Conservation (phyloP, 192 early-diverging fungal species). For the Spinellus fusiger region DNA sequence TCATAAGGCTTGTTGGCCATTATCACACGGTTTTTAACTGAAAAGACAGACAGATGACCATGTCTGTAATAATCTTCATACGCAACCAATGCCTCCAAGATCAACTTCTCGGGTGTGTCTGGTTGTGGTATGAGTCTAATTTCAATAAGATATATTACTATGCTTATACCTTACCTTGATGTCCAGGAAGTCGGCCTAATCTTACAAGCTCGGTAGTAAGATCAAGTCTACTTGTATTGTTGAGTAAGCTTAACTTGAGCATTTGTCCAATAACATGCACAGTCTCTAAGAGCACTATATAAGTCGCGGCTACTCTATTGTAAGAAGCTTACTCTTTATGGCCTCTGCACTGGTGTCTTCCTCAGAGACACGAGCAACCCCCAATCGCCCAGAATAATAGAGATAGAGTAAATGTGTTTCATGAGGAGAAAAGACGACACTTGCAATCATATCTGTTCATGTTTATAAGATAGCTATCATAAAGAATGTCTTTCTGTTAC, state of each 20-base stretch:
- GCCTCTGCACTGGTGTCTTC: constrained; percentile 1
- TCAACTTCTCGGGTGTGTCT: constrained; percentile 17
- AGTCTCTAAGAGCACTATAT: not conserved
- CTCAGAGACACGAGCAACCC: constrained; percentile 12
- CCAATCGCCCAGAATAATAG: constrained; percentile 17
- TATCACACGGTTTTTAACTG: not conserved
- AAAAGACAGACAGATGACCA: not conserved
- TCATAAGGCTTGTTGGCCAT: not conserved
- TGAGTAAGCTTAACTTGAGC: constrained; percentile 16
- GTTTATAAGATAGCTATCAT: not conserved
- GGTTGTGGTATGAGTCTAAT: no score
- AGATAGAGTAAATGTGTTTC: constrained; percentile 29
- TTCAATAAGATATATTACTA: not conserved
- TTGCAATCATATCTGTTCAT: constrained; percentile 15
- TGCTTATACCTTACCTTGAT: constrained; percentile 3
- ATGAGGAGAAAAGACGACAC: constrained; percentile 17
- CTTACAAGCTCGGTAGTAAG: constrained; percentile 23
- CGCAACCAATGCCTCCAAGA: not conserved
- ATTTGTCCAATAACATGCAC: not conserved
- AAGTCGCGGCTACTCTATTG: not conserved
- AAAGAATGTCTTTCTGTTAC: not conserved
- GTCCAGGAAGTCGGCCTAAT: not conserved
- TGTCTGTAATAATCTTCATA: constrained; percentile 8
- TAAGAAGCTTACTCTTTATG: not conserved
- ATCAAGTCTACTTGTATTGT: constrained; percentile 21